Base-by-base conservation (phyloP, 148 eudicot species). In the Dianthus caryophyllus region DNA sequence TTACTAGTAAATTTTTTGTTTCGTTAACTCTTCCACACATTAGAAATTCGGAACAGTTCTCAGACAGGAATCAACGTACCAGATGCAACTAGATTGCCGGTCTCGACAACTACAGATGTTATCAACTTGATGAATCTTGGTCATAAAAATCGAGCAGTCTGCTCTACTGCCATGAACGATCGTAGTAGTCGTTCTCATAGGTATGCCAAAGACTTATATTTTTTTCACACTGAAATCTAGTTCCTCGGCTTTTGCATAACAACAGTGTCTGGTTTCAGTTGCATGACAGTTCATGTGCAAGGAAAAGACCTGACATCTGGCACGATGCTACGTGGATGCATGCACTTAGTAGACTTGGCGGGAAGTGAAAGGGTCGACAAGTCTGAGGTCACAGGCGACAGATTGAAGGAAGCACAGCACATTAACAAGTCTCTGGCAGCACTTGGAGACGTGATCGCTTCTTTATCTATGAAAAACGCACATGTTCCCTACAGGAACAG, bases 101-200 rank as follows among this genome's bases (percentile, higher is more conserved):
- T 94, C 46, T 69, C 95, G 61, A 86, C 95, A 71, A 85, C 96
- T 47, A 66, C 78, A 16, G 98, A 94, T 70, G 97, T 90, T 53
- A 82, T 90, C 65, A 49, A 62, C 50, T 61, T 94, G 75, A 94
- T 94, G 97, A 84, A 88, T 79, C 73, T 90, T 36, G 96, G 98
- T 52, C 85, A 80, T 18, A 94, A 88, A 73, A 94, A 94, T 64
- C 97, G 98, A 25, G 88, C 90, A 66, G 96, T 87, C 47, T 57
- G 96, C 68, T 71, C 91, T 20, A 92, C 97, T 46, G 82, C 93
- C 70, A 84, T 92, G 96, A 94, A 94, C 72, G 90, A 87, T 57
- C 90, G 96, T 25, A 90, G 97, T 74, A 94, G 97, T 78, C 98
- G 97, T 69, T 90, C 98, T 64, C 98, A 90, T 78, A 94, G 98